Conservation (phyloP, 2,329 filamentous ascomycete genomes). For the Thelonectria olida region DNA sequence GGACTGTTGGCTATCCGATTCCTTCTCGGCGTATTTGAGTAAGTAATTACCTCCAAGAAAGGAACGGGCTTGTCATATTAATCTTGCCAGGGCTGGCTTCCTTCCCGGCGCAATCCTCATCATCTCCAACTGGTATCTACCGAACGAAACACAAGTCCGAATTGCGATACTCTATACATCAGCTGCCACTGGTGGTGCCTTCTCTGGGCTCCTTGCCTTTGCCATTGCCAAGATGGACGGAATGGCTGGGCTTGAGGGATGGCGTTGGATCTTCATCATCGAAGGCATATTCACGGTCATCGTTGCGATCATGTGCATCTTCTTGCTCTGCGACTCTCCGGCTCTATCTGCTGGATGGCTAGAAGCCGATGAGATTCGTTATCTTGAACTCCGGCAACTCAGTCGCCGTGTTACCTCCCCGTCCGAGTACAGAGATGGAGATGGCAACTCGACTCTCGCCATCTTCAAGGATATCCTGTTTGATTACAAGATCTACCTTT, state of each 20-base stretch:
- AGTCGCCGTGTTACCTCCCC: slow-evolving; percentile 38
- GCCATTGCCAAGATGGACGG: slow-evolving; percentile 58
- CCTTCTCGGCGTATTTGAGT: slow-evolving; percentile 51
- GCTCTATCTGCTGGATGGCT: slow-evolving; percentile 47
- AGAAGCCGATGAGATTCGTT: slow-evolving; percentile 50
- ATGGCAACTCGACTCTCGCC: slow-evolving; percentile 44
- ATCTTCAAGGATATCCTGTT: slow-evolving; percentile 51
- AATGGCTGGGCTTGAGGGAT: slow-evolving; percentile 51
- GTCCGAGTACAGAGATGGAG: slow-evolving; percentile 35
- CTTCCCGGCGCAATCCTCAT: slow-evolving; percentile 45
- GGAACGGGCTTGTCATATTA: neutral
- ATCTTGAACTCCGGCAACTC: slow-evolving; percentile 50
- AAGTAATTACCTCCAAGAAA: slow-evolving; percentile 21
- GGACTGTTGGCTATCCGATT: slow-evolving; percentile 52
- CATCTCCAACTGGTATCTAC: slow-evolving; percentile 45
- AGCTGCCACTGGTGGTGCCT: slow-evolving; percentile 50
- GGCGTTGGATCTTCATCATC: slow-evolving; percentile 64
- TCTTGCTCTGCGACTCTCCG: slow-evolving; percentile 57
- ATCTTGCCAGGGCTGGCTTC: slow-evolving; percentile 41
- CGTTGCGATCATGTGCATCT: slow-evolving; percentile 51
- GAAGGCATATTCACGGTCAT: slow-evolving; percentile 56
- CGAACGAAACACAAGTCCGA: slow-evolving; percentile 21
- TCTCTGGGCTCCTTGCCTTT: slow-evolving; percentile 56
- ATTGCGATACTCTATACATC: no score
- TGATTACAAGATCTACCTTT: slow-evolving; percentile 57